Percentiles rank a stretch among this genome's conserved stretches.
phyloP scores from a whole-genome alignment of 2,329 filamentous ascomycete genomes.

The Cladosporium sp. region DNA sequence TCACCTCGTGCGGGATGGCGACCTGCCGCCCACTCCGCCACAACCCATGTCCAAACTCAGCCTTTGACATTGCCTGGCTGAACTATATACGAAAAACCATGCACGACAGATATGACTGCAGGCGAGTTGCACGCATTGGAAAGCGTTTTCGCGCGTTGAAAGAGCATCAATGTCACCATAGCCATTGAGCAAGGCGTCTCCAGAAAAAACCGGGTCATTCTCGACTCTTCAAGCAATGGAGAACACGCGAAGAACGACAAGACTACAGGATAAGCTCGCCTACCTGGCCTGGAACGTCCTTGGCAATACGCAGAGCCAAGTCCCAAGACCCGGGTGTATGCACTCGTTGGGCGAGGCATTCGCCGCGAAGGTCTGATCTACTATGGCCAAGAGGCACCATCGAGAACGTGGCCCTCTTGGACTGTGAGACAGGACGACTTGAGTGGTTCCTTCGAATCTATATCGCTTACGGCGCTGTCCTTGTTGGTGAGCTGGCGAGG shows the following conservation, averaged over 20 bases:
- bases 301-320: constrained; percentile 14
- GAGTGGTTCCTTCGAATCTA: neutral
- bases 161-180: neutral
- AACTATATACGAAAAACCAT: neutral
- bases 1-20: neutral
- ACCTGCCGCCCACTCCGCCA: constrained; percentile 11
- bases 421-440: neutral
- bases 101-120: neutral
- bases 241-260: constrained; percentile 7
- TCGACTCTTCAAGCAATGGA: neutral
- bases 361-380: constrained; percentile 5
- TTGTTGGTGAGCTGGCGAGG: neutral
- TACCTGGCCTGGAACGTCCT: constrained; percentile 7
- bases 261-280: constrained; percentile 8
- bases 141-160: neutral
- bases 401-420: constrained; percentile 6
- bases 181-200: neutral
- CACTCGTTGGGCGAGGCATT: constrained; percentile 5
- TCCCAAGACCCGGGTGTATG: constrained; percentile 9
- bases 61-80: constrained; percentile 12
- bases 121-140: neutral
- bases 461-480: constrained; percentile 2
- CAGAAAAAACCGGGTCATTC: neutral
- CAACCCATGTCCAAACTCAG: constrained; percentile 7
- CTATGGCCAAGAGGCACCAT: constrained; percentile 10